These are phyloP conservation scores for Chondrostereum purpureum DNA, from an alignment of 1,284 basidiomycete genomes.

Conservation along the genomic window DNA sequence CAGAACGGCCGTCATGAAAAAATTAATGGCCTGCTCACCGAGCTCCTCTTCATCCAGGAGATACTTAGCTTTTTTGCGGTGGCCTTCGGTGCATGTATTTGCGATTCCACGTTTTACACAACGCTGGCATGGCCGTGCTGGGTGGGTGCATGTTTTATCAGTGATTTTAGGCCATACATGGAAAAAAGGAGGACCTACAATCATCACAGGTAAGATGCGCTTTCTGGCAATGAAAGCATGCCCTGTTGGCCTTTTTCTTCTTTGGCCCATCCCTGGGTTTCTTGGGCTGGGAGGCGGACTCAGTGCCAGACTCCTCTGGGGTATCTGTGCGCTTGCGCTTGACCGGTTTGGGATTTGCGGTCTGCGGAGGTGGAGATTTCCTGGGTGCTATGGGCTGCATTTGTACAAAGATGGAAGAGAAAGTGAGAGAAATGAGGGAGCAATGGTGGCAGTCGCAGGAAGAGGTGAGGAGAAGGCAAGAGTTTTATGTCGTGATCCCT, in stretches of 20 bases:
- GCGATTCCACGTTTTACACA: conserved; percentile 93
- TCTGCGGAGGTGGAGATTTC: conserved; percentile 15
- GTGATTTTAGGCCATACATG: conserved; percentile 15
- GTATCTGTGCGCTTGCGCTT: conserved; percentile 39
- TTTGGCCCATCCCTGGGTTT: conserved; percentile 68
- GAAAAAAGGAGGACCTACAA: conserved; percentile 44
- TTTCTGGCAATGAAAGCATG: conserved; percentile 93
- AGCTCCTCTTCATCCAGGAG: conserved; percentile 88
- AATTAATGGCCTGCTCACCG: conserved; percentile 43
- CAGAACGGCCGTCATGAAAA: conserved; percentile 16
- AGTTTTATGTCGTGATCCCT: neutral
- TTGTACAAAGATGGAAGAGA: neutral
- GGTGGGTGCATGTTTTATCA: conserved; percentile 15
- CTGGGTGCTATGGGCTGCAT: conserved; percentile 4
- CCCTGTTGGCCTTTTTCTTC: conserved; percentile 66
- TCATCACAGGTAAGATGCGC: conserved; percentile 98
- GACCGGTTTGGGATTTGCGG: conserved; percentile 8
- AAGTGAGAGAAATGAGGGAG: neutral
- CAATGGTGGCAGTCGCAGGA: too few species aligned
- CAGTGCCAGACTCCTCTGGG: conserved; percentile 42
- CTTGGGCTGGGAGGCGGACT: conserved; percentile 34
- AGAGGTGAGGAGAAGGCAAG: too few species aligned
- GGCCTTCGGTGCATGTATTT: conserved; percentile 86
- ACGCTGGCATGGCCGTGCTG: conserved; percentile 91
- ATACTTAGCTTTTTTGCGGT: conserved; percentile 98